Base-by-base conservation (phyloP, 2,329 filamentous ascomycete species). In the Stenocarpella maydis region DNA sequence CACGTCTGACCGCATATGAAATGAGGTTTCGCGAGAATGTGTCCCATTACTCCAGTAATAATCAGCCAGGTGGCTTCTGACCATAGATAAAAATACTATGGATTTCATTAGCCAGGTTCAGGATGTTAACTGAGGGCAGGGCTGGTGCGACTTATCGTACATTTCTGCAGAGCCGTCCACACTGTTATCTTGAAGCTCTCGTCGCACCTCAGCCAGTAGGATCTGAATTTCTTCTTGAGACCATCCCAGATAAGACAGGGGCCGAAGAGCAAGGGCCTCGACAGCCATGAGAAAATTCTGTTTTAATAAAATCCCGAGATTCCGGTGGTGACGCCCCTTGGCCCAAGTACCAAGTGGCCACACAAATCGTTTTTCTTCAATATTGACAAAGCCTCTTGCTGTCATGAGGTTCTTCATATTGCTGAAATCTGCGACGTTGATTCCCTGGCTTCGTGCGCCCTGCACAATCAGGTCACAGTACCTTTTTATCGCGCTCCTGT, bases 291-390 rank as follows among this genome's bases (percentile, higher is more conserved):
- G 71, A 31, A 73, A 63, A 58, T 72, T 75, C 17, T 67, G 65
- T 49, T 58, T 67, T 3, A 67, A 5, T 12, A 67, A 12, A 12
- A 70, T 50, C 26, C 71, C 66, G 5, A 76, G 69, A 21, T 72
- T 69, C 60, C 76, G 75, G 53, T 74, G 73, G 69, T 74, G 73
- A 37, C 72, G 66, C 5, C 74, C 76, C 21, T 72, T 74, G 1
- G 75, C 64, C 76, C 76, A 78, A 2, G 74, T 39, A 63, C 67
- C 72, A 24, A 73, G 60, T 5, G 75, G 74, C 72, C 74, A 76
- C 64, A 72, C 74, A 43, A 76, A 75, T 12, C 43, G 69, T 52
- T 72, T 72, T 69, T 76, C 76, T 15, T 74, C 72, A 7, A 77
- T 70, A 15, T 75, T 67, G 50, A 72, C 73, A 50, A 76, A 74